Conservation (phyloP, 2,329 filamentous ascomycete species). For the Colletotrichum ledebouriae region DNA sequence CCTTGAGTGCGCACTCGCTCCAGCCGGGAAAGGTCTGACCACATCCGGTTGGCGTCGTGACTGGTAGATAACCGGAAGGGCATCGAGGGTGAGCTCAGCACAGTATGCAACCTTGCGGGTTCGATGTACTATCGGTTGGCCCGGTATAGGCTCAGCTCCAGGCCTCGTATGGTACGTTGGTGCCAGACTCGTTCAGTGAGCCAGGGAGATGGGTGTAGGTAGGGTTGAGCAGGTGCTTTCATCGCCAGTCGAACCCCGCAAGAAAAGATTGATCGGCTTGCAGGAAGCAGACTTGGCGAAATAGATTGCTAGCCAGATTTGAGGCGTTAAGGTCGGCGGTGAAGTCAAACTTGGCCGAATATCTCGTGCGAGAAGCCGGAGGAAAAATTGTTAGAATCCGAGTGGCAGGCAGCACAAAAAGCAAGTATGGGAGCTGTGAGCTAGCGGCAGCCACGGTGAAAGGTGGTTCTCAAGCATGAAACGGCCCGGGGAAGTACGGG, state of each 20-base stretch:
- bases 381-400: conserved; percentile 22
- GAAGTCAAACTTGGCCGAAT: conserved; percentile 13
- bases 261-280: neutral
- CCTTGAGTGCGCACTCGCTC: conserved; percentile 1
- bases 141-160: conserved; percentile 1
- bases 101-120: neutral
- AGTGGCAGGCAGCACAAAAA: conserved; percentile 19
- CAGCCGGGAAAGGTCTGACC: conserved; percentile 26
- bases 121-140: neutral
- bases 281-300: neutral
- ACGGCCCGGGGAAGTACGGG: neutral
- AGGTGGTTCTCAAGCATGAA: neutral
- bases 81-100: neutral
- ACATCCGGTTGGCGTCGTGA: conserved; percentile 5
- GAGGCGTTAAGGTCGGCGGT: conserved; percentile 23
- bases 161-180: conserved; percentile 10
- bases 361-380: conserved; percentile 7
- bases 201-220: neutral
- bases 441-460: neutral
- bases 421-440: neutral
- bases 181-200: neutral
- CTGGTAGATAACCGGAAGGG: conserved; percentile 12
- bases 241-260: neutral
- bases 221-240: neutral
- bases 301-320: conserved; percentile 6